These are phyloP conservation scores for Avena eriantha DNA, from an alignment of 176 grass and related monocot genomes.

Conservation along the genomic window DNA sequence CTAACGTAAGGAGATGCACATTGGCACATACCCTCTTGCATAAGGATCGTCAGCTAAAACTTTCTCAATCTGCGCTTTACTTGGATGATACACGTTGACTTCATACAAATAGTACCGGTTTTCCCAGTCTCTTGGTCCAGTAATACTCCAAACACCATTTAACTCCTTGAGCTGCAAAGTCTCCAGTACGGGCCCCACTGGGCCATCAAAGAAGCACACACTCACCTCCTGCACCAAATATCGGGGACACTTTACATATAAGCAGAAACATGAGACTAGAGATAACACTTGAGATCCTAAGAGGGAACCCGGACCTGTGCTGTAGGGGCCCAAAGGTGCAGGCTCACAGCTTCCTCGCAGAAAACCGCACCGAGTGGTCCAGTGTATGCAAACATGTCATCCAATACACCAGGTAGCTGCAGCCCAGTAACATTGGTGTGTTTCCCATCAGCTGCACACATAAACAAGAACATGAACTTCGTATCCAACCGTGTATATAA, in stretches of 20 bases:
- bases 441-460: constrained; percentile 63
- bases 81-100: constrained; percentile 78
- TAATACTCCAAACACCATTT: constrained; percentile 79
- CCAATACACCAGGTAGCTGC: constrained; percentile 84
- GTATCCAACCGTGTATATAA: background rate
- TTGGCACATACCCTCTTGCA: constrained; percentile 75
- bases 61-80: constrained; percentile 59
- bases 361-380: constrained; percentile 84
- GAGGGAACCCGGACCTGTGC: constrained; percentile 59
- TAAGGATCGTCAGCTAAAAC: constrained; percentile 75
- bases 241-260: background rate
- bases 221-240: constrained; percentile 63
- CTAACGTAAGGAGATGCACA: background rate
- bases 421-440: constrained; percentile 61
- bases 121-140: constrained; percentile 77
- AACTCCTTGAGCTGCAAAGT: constrained; percentile 61
- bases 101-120: constrained; percentile 85
- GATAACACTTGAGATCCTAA: background rate
- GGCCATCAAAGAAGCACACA: constrained; percentile 70
- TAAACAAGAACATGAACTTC: constrained; percentile 12
- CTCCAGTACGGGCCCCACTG: constrained; percentile 54
- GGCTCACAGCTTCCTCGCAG: constrained; percentile 42
- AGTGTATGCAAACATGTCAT: constrained; percentile 87
- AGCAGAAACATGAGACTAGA: background rate
- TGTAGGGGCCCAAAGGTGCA: constrained; percentile 97